Evolutionary conservation across 108 stramenopile species (phyloP).

Genomic region (Fistulifera pelliculosa): DNA sequence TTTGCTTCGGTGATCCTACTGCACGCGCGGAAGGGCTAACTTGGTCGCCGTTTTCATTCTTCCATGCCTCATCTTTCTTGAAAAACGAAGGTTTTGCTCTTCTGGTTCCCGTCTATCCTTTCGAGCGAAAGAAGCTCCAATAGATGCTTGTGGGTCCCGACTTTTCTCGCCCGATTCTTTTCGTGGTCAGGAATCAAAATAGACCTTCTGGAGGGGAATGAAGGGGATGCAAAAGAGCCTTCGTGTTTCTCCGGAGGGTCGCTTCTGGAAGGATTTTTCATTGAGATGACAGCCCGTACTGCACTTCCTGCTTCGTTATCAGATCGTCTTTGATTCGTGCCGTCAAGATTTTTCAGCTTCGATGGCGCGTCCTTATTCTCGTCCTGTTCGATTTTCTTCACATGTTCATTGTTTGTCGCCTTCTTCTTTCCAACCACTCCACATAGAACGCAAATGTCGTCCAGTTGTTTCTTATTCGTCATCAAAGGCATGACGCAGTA

Average conservation of each 20-base stretch:
- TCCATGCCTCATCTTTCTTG: neutral
- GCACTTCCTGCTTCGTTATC: neutral
- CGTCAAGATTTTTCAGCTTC: neutral
- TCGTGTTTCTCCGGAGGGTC: neutral
- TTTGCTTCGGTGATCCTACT: neutral
- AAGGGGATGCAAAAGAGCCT: neutral
- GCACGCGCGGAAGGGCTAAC: neutral
- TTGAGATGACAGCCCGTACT: neutral
- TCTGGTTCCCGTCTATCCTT: neutral
- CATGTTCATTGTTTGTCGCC: neutral
- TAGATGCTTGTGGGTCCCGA: neutral
- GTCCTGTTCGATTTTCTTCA: neutral
- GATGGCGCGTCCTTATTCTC: neutral
- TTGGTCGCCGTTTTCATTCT: neutral
- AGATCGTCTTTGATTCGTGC: neutral
- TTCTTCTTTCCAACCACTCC: conserved; percentile 9
- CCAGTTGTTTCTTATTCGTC: conserved; percentile 21
- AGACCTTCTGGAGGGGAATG: too few species aligned
- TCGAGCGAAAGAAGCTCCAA: neutral
- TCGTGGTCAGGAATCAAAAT: too few species aligned
- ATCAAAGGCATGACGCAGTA: conserved; percentile 45
- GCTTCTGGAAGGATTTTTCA: neutral
- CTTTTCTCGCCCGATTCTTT: neutral
- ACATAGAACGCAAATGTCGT: conserved; percentile 39
- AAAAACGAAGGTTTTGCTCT: neutral